A percentile compares a stretch with the other conserved stretches of the same genome.
Conservation (phyloP, 2,329 filamentous ascomycete species). For the Trichoderma sp. region DNA sequence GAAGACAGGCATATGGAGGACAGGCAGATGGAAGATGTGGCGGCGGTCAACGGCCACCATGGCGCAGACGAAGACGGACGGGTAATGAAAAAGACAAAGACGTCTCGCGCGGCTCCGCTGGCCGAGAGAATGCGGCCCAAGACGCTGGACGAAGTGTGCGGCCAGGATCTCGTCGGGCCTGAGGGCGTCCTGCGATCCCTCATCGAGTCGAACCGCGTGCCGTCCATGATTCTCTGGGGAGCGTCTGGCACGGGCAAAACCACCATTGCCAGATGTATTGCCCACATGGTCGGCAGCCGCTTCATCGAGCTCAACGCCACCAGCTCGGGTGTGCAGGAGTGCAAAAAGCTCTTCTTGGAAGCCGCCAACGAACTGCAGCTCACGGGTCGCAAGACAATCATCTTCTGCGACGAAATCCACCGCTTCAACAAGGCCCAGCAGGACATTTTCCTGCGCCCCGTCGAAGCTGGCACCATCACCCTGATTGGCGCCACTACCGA, state of each 20-base stretch:
- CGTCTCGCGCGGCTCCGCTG: slow-evolving; percentile 72
- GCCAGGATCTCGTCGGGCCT: slow-evolving; percentile 86
- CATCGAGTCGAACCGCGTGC: slow-evolving; percentile 81
- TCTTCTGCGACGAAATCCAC: slow-evolving; percentile 98
- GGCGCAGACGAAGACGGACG: slow-evolving; percentile 36
- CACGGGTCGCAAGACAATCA: slow-evolving; percentile 86
- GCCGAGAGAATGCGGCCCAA: slow-evolving; percentile 91
- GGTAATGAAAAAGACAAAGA: slow-evolving; percentile 64
- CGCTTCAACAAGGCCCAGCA: slow-evolving; percentile 90
- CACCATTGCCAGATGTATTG: slow-evolving; percentile 88
- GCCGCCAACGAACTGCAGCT: slow-evolving; percentile 75
- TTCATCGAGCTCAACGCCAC: slow-evolving; percentile 98
- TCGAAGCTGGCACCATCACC: slow-evolving; percentile 86
- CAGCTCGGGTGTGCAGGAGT: slow-evolving; percentile 80
- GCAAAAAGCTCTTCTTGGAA: slow-evolving; percentile 87
- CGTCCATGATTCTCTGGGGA: slow-evolving; percentile 95
- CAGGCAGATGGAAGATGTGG: slow-evolving; percentile 14
- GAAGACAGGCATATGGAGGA: slow-evolving; percentile 1
- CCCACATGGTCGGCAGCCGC: slow-evolving; percentile 73
- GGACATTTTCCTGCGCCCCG: slow-evolving; percentile 89
- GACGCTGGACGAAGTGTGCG: slow-evolving; percentile 80
- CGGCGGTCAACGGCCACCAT: slow-evolving; percentile 10
- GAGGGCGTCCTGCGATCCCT: slow-evolving; percentile 81
- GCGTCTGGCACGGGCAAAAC: slow-evolving; percentile 80
- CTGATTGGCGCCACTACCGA: slow-evolving; percentile 95